These are phyloP conservation scores for Thielaviopsis euricoi DNA, from an alignment of 2,329 filamentous ascomycete species.

Conservation along the genomic window DNA sequence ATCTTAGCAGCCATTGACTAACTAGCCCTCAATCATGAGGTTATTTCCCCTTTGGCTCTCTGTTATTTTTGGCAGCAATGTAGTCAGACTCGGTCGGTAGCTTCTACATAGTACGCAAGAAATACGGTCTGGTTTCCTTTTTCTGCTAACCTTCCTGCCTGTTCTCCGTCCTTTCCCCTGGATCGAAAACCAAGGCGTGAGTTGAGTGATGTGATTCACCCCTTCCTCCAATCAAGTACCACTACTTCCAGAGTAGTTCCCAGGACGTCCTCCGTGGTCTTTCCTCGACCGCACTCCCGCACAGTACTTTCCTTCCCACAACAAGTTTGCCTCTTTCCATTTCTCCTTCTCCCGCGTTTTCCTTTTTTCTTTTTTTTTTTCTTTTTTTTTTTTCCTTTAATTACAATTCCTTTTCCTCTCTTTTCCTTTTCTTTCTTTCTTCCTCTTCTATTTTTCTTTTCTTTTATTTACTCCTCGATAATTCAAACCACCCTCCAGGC, in stretches of 20 bases:
- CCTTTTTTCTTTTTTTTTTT: neutral
- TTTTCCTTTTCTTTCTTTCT: neutral
- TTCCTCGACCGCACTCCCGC: neutral
- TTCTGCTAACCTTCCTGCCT: neutral
- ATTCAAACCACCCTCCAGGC: neutral
- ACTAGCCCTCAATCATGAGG: too few relatives aligned
- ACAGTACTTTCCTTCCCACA: neutral
- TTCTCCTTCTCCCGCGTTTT: neutral
- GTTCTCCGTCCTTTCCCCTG: neutral
- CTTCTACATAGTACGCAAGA: too few relatives aligned
- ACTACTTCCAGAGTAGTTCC: too few relatives aligned
- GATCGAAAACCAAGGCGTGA: neutral
- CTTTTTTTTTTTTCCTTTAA: conserved; percentile 1
- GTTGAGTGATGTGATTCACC: neutral
- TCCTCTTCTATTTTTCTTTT: neutral
- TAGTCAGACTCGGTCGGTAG: too few relatives aligned
- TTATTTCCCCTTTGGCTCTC: too few relatives aligned
- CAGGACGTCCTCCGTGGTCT: neutral
- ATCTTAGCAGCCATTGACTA: neutral
- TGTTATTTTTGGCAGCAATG: too few relatives aligned
- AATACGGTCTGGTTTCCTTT: too few relatives aligned
- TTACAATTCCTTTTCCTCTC: neutral
- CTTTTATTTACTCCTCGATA: neutral
- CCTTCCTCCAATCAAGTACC: neutral
- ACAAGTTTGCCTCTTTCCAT: neutral